Evolutionary conservation across 2,329 filamentous ascomycete genomes (phyloP).

Genomic region (Colletotrichum lupini): DNA sequence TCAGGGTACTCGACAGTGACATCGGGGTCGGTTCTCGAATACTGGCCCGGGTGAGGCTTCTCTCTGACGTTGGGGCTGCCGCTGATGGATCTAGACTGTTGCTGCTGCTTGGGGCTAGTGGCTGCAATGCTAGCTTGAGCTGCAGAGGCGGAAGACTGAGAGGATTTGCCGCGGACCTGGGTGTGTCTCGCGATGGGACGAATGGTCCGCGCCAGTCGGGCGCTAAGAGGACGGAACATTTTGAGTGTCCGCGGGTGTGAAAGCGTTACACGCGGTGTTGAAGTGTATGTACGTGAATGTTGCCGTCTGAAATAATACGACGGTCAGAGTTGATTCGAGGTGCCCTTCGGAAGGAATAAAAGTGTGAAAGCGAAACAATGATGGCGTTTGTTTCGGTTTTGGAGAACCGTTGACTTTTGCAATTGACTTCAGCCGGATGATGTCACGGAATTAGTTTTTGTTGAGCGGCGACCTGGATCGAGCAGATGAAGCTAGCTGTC

Average conservation of each 20-base stretch:
- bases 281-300: neutral
- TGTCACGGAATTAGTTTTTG: slow-evolving; percentile 17
- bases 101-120: slow-evolving; percentile 28
- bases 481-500: slow-evolving; percentile 13
- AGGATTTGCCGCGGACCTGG: slow-evolving; percentile 18
- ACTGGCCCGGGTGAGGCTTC: slow-evolving; percentile 65
- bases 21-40: slow-evolving; percentile 82
- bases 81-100: slow-evolving; percentile 42
- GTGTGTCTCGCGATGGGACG: slow-evolving; percentile 23
- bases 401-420: neutral
- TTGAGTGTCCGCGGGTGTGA: neutral
- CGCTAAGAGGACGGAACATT: slow-evolving; percentile 36
- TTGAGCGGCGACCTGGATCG: neutral
- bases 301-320: neutral
- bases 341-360: neutral
- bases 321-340: neutral
- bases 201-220: slow-evolving; percentile 28
- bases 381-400: neutral
- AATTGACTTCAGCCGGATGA: slow-evolving; percentile 9
- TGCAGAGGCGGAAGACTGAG: slow-evolving; percentile 35
- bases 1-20: slow-evolving; percentile 84
- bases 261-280: neutral
- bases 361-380: neutral
- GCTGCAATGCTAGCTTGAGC: slow-evolving; percentile 37
- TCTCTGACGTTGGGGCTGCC: slow-evolving; percentile 46